Conservation (phyloP, 495 filamentous ascomycete genomes). For the Penicillium steckii region DNA sequence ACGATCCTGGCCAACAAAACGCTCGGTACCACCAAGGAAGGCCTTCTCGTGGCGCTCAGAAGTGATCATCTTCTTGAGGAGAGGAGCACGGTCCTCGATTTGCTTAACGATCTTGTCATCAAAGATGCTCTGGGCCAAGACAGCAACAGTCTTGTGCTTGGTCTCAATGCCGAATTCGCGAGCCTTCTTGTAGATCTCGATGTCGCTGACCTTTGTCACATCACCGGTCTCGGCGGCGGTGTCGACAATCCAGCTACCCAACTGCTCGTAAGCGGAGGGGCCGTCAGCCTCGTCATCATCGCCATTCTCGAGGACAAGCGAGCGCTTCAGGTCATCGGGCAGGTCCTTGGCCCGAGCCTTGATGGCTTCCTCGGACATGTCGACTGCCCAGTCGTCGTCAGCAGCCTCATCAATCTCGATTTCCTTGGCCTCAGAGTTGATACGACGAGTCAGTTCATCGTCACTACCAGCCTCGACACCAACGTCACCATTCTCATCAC, state of each 20-base stretch:
- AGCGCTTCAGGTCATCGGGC: conserved; percentile 85
- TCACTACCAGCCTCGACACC: conserved; percentile 79
- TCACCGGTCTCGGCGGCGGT: conserved; percentile 69
- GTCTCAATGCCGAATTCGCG: conserved; percentile 89
- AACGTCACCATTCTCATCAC: conserved; percentile 66
- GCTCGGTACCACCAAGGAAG: conserved; percentile 94
- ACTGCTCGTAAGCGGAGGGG: conserved; percentile 81
- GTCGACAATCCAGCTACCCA: conserved; percentile 88
- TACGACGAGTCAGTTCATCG: conserved; percentile 87
- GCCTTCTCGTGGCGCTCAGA: conserved; percentile 95
- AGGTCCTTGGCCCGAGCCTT: conserved; percentile 89
- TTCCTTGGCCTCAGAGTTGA: conserved; percentile 77
- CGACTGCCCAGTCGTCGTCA: conserved; percentile 91
- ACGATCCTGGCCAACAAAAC: conserved; percentile 81
- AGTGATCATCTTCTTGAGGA: conserved; percentile 90
- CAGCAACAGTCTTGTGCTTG: conserved; percentile 91
- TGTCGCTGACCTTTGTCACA: conserved; percentile 72
- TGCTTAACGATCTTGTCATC: conserved; percentile 86
- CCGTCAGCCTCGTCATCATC: conserved; percentile 85
- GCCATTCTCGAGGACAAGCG: conserved; percentile 78
- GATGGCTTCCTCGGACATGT: conserved; percentile 92
- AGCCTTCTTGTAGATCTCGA: conserved; percentile 93
- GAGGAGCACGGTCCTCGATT: conserved; percentile 72
- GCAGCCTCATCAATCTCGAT: conserved; percentile 68
- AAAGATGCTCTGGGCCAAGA: conserved; percentile 92